Conservation (phyloP, 441 rosid species). For the Adansonia gregorii region DNA sequence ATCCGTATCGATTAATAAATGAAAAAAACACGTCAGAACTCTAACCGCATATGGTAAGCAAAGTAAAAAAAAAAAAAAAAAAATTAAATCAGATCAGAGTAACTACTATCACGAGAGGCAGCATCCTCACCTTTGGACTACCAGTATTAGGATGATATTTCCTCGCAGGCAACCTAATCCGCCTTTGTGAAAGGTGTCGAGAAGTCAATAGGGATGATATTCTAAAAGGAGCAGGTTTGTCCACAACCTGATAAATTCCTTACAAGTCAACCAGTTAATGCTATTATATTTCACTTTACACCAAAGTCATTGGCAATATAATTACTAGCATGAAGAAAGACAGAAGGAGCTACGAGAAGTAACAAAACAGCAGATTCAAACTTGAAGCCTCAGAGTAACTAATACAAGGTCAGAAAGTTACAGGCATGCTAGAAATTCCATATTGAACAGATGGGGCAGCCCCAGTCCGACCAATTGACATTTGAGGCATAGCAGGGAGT, state of each 20-base stretch:
- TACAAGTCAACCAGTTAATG: not conserved
- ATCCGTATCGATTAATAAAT: constrained; percentile 22
- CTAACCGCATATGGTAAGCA: constrained; percentile 22
- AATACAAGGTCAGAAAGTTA: constrained; percentile 39
- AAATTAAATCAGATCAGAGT: not conserved
- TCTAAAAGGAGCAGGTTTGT: constrained; percentile 81
- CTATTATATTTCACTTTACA: constrained; percentile 3
- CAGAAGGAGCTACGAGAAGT: not conserved
- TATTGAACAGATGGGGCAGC: constrained; percentile 79
- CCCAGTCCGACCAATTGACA: constrained; percentile 83
- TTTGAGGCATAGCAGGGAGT: constrained; percentile 90
- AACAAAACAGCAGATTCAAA: not conserved
- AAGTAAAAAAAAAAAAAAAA: too few relatives aligned
- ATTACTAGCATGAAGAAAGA: not conserved
- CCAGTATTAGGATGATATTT: constrained; percentile 77
- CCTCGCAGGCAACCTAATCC: constrained; percentile 76
- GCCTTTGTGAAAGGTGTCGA: constrained; percentile 76
- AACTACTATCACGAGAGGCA: not conserved
- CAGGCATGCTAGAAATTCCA: constrained; percentile 97
- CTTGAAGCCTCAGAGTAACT: not conserved
- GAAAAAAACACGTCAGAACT: constrained; percentile 7
- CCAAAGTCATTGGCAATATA: not conserved
- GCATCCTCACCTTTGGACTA: constrained; percentile 58
- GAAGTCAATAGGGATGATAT: constrained; percentile 81
- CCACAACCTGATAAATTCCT: constrained; percentile 59